A percentile compares a stretch with the other conserved stretches of the same genome.
Conservation (phyloP, 768 basidiomycete species). For the Suillus placidus region DNA sequence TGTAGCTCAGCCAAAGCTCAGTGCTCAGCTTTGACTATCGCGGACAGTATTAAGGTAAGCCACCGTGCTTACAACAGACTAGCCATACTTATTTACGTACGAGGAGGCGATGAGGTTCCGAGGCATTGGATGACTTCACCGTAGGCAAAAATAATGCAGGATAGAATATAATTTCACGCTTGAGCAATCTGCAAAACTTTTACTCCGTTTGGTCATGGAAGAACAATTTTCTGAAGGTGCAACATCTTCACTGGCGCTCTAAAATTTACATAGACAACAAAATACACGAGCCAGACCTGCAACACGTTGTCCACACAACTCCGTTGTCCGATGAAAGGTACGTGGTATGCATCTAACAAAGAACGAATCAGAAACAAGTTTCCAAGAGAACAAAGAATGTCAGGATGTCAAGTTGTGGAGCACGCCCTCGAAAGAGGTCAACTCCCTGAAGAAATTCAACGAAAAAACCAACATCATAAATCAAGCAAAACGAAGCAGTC, state of each 20-base stretch:
- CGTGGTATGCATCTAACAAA: slow-evolving; percentile 5
- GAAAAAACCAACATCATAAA: slow-evolving; percentile 55
- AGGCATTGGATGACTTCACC: too few species aligned
- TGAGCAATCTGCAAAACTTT: too few species aligned
- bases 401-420: slow-evolving; percentile 74
- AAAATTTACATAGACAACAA: not conserved
- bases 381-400: slow-evolving; percentile 5
- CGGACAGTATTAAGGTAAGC: too few species aligned
- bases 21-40: too few species aligned
- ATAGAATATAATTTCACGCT: too few species aligned
- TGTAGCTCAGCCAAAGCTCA: too few species aligned
- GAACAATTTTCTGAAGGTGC: not conserved
- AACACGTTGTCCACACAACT: not conserved
- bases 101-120: too few species aligned
- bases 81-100: too few species aligned
- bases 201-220: not conserved
- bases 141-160: too few species aligned
- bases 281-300: not conserved
- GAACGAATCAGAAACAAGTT: slow-evolving; percentile 13
- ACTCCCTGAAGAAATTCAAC: slow-evolving; percentile 95
- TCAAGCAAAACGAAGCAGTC: slow-evolving; percentile 22
- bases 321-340: not conserved
- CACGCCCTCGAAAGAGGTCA: slow-evolving; percentile 67
- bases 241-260: not conserved
- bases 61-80: too few species aligned